These are phyloP conservation scores for Solanum bulbocastanum DNA, from an alignment of 257 asterid species.

Conservation along the genomic window DNA sequence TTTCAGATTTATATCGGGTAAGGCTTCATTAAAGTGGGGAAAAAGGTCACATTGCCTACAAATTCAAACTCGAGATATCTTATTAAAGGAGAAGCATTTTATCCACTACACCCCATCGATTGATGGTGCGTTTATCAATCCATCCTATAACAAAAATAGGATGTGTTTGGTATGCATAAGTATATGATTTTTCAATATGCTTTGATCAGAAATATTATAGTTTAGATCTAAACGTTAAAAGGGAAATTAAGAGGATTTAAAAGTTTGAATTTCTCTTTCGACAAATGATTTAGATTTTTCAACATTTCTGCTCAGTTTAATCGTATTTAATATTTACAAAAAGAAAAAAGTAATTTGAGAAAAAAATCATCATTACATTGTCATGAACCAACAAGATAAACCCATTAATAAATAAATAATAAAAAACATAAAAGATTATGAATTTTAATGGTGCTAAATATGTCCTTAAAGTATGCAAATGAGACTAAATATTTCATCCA, in stretches of 20 bases:
- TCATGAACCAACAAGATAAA: neutral
- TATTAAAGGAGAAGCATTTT: too few relatives aligned
- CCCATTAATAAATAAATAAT: neutral
- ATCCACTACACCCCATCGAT: neutral
- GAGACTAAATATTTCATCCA: neutral
- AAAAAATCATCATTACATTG: neutral
- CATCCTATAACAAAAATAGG: neutral
- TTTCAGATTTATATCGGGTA: neutral
- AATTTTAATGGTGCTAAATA: neutral
- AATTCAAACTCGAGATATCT: accelerated
- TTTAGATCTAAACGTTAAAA: neutral
- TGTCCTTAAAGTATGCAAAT: neutral
- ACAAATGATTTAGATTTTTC: neutral
- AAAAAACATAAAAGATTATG: neutral
- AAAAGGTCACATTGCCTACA: neutral
- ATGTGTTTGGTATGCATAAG: neutral
- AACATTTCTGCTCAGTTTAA: neutral
- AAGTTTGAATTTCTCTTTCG: neutral
- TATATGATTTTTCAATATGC: too few relatives aligned
- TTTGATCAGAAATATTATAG: neutral
- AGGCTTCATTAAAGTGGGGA: neutral
- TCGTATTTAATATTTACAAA: neutral
- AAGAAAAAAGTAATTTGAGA: neutral
- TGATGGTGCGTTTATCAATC: neutral
- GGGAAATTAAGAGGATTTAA: neutral